These are phyloP conservation scores for Aureobasidium pullulans DNA, from an alignment of 2,329 filamentous ascomycete species.

Conservation along the genomic window DNA sequence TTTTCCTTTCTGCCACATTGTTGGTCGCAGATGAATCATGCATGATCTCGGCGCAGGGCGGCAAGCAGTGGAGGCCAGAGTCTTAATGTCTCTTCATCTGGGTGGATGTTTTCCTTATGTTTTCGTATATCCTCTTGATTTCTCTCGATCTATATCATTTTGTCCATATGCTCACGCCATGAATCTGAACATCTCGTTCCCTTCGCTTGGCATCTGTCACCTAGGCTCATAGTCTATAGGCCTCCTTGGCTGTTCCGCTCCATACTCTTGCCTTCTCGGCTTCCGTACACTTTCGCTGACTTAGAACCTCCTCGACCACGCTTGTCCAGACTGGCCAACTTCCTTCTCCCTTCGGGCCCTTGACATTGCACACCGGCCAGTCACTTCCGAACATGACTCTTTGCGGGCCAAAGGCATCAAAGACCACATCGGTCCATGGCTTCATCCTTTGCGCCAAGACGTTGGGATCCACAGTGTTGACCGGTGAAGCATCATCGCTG, in stretches of 20 bases:
- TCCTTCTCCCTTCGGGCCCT: conserved; percentile 45
- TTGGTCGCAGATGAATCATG: background rate
- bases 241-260: conserved; percentile 37
- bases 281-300: conserved; percentile 43
- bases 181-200: background rate
- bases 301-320: conserved; percentile 60
- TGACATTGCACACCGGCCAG: conserved; percentile 84
- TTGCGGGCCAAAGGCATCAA: conserved; percentile 62
- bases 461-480: conserved; percentile 36
- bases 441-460: conserved; percentile 57
- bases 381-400: conserved; percentile 87
- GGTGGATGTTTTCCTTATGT: background rate
- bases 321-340: conserved; percentile 72
- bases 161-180: background rate
- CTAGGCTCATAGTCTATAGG: background rate
- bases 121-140: background rate
- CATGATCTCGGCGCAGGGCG: background rate
- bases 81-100: background rate
- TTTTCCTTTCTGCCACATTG: background rate
- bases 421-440: conserved; percentile 65
- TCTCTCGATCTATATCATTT: background rate
- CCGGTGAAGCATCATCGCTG: conserved; percentile 33
- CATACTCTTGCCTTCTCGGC: conserved; percentile 62
- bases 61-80: background rate
- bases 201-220: background rate